Conservation (phyloP, 805 yeast species). For the Pichia ethanolica region DNA sequence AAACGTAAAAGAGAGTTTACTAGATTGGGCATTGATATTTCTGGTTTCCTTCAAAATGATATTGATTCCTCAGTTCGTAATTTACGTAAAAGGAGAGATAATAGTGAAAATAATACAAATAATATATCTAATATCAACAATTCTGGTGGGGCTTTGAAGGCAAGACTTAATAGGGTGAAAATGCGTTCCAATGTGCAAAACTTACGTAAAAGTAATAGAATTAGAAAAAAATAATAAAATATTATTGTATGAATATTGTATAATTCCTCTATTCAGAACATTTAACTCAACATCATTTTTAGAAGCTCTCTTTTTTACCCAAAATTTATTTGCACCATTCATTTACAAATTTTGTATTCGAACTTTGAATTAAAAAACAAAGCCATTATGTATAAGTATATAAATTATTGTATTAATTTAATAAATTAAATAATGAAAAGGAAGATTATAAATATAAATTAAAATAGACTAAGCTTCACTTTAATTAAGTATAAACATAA, state of each 20-base stretch:
- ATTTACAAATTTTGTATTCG: too few species aligned
- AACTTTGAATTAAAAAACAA: too few species aligned
- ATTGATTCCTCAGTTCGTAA: neutral
- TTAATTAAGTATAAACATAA: slow-evolving; percentile 5
- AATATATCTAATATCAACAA: too few species aligned
- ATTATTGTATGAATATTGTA: neutral
- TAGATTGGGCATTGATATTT: slow-evolving; percentile 6
- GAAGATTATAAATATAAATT: neutral
- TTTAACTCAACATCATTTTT: too few species aligned
- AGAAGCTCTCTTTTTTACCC: too few species aligned
- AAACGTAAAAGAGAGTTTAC: slow-evolving; percentile 1
- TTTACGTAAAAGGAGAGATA: neutral
- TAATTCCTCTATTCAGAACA: too few species aligned
- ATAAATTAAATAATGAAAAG: too few species aligned
- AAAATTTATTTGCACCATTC: too few species aligned
- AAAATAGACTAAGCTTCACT: slow-evolving; percentile 2
- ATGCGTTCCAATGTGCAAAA: slow-evolving; percentile 6
- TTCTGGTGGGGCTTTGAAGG: slow-evolving; percentile 1
- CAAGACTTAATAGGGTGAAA: slow-evolving; percentile 7
- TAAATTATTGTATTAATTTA: too few species aligned
- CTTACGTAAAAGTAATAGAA: slow-evolving; percentile 1
- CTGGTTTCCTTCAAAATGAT: neutral
- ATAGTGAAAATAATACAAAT: neutral
- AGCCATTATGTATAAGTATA: too few species aligned
- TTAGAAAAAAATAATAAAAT: neutral